Evolutionary conservation across 371 early-diverging fungal genomes (phyloP), one percentile per base, ranked within the genome.

Genomic region (Synchytrium microbalum): DNA sequence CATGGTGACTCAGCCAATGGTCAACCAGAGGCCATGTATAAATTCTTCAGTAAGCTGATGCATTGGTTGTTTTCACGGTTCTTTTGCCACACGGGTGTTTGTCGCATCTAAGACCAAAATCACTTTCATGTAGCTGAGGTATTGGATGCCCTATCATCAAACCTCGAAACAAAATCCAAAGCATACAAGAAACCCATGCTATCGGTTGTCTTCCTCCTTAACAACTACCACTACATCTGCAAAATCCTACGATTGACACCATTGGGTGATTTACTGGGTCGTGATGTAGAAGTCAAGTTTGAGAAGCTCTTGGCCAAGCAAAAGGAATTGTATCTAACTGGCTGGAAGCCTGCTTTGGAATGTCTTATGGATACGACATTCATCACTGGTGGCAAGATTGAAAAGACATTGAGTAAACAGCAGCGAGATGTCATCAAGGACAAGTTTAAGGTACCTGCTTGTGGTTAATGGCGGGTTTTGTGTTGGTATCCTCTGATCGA

Each of bases 191-290:
- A 88, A 63, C 77, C 84, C n/a, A 80, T 87, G 2, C 65, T 93
- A 33, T 79, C 84, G 0, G 77, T 79, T 2, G 66, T 93, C 25
- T 93, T 93, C 67, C 70, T 89, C 57, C 75, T 91, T 52, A 93
- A 93, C 75, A 93, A 93, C 70, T 88, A 81, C 66, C 82, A 89
- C 61, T 87, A 88, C 66, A 81, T 89, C 25, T 69, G 81, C n/a
- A 85, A 89, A 31, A 78, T 79, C 13, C 78, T 87, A 32, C 75
- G 83, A 13, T 14, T 10, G 16, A 3, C 19, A 29, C 13, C 38
- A n/a, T 14, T 71, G 14, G 60, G 13, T 23, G 79, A 81, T 2
- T 29, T 76, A 10, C 75, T 84, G 68, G 84, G 83, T 67, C 33
- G 57, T 33, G 77, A 70, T 0, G 72, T 83, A 0, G 82, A 83